Percentiles rank a stretch among this genome's conserved stretches.
Conservation (phyloP, 225 moss, liverwort and hornwort genomes). For the Physcomitrellopsis africana region DNA sequence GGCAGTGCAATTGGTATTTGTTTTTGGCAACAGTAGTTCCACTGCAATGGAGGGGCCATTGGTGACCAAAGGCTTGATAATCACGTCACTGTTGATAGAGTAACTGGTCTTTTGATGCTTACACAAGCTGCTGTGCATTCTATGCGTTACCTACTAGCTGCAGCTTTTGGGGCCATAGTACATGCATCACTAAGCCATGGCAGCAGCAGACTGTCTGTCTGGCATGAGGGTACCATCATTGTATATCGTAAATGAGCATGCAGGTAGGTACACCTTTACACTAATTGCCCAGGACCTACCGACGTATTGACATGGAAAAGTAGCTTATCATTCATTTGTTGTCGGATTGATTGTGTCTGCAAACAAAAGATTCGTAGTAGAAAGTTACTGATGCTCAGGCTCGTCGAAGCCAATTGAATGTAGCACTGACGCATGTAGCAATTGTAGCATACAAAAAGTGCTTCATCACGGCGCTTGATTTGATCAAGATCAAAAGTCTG, state of each 20-base stretch:
- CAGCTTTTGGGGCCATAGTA: conserved; percentile 8
- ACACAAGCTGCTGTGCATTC: background rate
- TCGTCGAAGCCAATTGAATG: too few relatives aligned
- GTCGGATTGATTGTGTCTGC: too few relatives aligned
- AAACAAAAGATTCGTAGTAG: too few relatives aligned
- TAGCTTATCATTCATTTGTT: too few relatives aligned
- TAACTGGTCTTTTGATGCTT: conserved; percentile 14
- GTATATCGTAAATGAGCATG: background rate
- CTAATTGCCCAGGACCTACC: background rate
- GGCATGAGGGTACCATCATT: conserved; percentile 24
- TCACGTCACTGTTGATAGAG: background rate
- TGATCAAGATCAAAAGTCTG: too few relatives aligned
- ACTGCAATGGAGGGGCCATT: conserved; percentile 9
- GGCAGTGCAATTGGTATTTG: conserved; percentile 16
- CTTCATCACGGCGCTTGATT: too few relatives aligned
- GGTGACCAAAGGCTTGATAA: conserved; percentile 7
- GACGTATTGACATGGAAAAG: background rate
- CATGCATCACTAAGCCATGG: conserved; percentile 8
- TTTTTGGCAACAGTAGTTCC: background rate
- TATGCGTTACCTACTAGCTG: conserved; percentile 11
- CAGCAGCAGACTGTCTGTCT: conserved; percentile 14
- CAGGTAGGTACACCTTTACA: background rate
- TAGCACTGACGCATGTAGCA: too few relatives aligned
- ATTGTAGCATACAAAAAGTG: too few relatives aligned
- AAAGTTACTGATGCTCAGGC: too few relatives aligned